Percentiles rank a stretch among this genome's conserved stretches.
phyloP scores from a whole-genome alignment of 2,329 filamentous ascomycete species.

The Chalaropsis thielavioides region DNA sequence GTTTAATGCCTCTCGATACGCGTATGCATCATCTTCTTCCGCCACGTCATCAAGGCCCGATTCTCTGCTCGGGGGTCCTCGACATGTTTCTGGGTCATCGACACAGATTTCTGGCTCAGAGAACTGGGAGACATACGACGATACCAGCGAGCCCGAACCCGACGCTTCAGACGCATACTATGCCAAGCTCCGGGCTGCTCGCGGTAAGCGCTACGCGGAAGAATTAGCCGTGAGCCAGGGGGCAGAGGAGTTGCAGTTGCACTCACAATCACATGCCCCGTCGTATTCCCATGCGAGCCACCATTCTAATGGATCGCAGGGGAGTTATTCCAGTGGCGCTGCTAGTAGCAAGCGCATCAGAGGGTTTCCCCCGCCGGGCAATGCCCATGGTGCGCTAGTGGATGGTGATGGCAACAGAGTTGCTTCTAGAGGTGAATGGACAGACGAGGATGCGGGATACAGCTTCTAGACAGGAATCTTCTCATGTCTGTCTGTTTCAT shows the following conservation, averaged over 20 bases:
- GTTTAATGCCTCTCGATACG: constrained; percentile 27
- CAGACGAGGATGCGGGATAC: constrained; percentile 47
- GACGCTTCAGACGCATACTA: constrained; percentile 70
- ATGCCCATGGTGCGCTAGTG: constrained; percentile 35
- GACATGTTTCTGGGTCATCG: constrained; percentile 50
- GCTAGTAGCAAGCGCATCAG: constrained; percentile 8
- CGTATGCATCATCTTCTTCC: constrained; percentile 28
- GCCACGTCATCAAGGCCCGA: constrained; percentile 12
- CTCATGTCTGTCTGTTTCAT: neutral
- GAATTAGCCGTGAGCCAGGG: constrained; percentile 23
- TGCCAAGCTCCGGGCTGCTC: constrained; percentile 56
- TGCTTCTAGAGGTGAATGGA: constrained; percentile 52
- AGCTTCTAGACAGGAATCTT: neutral
- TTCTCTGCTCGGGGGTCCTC: constrained; percentile 23
- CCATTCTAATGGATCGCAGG: constrained; percentile 7
- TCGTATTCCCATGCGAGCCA: constrained; percentile 12
- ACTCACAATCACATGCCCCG: constrained; percentile 18
- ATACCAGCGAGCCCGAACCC: constrained; percentile 59
- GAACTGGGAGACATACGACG: constrained; percentile 96
- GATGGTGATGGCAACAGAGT: constrained; percentile 48
- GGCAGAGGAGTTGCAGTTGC: constrained; percentile 19
- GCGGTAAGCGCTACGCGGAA: constrained; percentile 30
- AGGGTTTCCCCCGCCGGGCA: constrained; percentile 30
- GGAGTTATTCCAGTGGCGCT: neutral
- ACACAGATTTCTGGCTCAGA: constrained; percentile 69